Conservation (phyloP, 495 filamentous ascomycete genomes). For the Aspergillus diversus region DNA sequence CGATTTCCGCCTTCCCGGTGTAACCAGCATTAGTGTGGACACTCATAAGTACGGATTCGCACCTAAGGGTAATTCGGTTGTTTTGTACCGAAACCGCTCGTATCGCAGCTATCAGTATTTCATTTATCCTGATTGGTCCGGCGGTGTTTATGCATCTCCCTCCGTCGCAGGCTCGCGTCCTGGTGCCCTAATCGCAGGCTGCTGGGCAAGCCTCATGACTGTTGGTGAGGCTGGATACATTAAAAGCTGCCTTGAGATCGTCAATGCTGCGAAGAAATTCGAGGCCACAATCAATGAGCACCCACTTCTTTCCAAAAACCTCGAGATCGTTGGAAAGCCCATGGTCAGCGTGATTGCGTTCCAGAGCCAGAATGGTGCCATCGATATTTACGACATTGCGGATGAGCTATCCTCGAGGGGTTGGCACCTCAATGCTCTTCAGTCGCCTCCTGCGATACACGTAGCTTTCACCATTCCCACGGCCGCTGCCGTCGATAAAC, state of each 20-base stretch:
- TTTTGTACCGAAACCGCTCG: constrained; percentile 81
- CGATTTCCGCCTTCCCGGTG: constrained; percentile 92
- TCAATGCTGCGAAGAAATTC: constrained; percentile 84
- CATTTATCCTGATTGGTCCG: constrained; percentile 91
- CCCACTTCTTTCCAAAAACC: constrained; percentile 65
- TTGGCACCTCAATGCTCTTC: constrained; percentile 96
- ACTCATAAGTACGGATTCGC: constrained; percentile 99
- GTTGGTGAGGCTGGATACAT: constrained; percentile 92
- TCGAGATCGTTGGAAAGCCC: constrained; percentile 82
- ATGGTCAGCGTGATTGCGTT: constrained; percentile 92
- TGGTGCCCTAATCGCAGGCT: constrained; percentile 90
- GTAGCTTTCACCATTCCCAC: constrained; percentile 93
- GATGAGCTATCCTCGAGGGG: constrained; percentile 80
- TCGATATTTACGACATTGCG: constrained; percentile 87
- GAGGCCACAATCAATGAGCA: constrained; percentile 71
- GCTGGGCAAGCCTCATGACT: constrained; percentile 88
- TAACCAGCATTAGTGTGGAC: constrained; percentile 93
- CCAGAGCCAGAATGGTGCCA: constrained; percentile 62
- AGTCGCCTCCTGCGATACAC: constrained; percentile 92
- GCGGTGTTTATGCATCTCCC: constrained; percentile 93
- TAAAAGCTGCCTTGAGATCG: constrained; percentile 79
- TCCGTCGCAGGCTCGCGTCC: constrained; percentile 88
- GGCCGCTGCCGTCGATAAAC: constrained; percentile 73
- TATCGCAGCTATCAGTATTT: constrained; percentile 93
- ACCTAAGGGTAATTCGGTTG: constrained; percentile 90